These are phyloP conservation scores for Lentinula sp. DNA, from an alignment of 768 basidiomycete species.

Conservation along the genomic window DNA sequence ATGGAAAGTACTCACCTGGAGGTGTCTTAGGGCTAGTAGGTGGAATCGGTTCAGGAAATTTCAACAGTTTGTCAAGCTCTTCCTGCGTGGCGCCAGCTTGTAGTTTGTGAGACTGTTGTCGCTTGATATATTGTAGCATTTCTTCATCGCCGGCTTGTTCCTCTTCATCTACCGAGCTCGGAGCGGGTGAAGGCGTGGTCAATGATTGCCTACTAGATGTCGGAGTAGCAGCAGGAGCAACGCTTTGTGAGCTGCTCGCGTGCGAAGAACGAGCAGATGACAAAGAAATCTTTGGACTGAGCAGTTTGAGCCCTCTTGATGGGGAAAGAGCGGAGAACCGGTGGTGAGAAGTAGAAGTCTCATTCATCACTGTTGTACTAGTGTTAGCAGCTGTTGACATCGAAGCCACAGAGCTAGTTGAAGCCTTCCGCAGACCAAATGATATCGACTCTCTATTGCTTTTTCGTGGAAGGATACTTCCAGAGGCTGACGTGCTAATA, in stretches of 20 bases:
- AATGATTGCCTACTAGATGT: constrained; percentile 70
- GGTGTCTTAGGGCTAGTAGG: constrained; percentile 65
- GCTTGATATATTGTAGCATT: constrained; percentile 90
- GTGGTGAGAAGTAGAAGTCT: constrained; percentile 37
- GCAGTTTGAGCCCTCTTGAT: constrained; percentile 75
- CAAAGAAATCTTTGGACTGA: constrained; percentile 72
- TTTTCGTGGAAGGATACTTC: constrained; percentile 52
- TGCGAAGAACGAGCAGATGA: constrained; percentile 52
- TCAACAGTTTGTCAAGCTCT: constrained; percentile 81
- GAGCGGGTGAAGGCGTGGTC: constrained; percentile 82
- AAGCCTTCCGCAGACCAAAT: constrained; percentile 76
- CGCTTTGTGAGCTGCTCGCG: constrained; percentile 41
- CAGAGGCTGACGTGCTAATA: constrained; percentile 36
- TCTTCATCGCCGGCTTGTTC: constrained; percentile 91
- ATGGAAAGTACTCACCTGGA: constrained; percentile 45
- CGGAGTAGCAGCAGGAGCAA: constrained; percentile 51
- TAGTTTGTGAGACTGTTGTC: constrained; percentile 85
- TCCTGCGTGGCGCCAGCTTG: constrained; percentile 79
- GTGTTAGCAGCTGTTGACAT: constrained; percentile 47
- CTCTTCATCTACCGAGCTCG: constrained; percentile 76
- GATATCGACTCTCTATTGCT: constrained; percentile 75
- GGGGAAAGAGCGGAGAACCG: constrained; percentile 83
- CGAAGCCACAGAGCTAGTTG: constrained; percentile 75
- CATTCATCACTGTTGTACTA: constrained; percentile 25
- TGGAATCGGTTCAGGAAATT: constrained; percentile 86